Base-by-base conservation (phyloP, 805 yeast species). In the Candida sakaeoensis region DNA sequence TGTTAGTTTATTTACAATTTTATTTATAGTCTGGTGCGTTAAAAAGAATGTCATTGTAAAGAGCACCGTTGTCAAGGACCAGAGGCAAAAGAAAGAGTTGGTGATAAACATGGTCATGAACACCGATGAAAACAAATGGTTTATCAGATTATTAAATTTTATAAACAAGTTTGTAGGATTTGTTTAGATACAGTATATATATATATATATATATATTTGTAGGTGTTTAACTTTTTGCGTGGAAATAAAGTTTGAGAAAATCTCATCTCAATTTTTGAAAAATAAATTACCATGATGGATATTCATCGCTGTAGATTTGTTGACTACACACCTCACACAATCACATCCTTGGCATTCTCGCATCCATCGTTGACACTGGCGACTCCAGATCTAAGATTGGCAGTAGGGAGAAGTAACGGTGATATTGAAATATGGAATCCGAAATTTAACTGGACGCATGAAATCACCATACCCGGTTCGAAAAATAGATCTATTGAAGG, bases 371-470 rank as follows among this genome's bases (percentile, higher is more conserved):
- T 48, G 8, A 50, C 66, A 21, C 7, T 7, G 4, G 68, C 79
- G 1, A 42, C 40, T 12, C 42, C 50, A 4, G 81, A 77, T 43
- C 66, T 88, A 40, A 72, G 96, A 44, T 63, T 93, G 27, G 97
- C 98, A 1, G 85, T 91, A 5, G 98, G 96, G 22, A 75, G 97
- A 58, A 77, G 87, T 33, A 90, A 93, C 57, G 99, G 99, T 28
- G 90, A 90, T 54, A 85, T 93, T 43, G 99, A 93, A 61, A 80
- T 93, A 24, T 91, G 98, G 96, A 87, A 87, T 58, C 96, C 96
- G 29, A 72, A 80, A 52, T 70, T 74, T 45, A 75, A 77, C 52
- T 90, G 97, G 97, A 65, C 78, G 39, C 88, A 86, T 47, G 97
- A 93, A 54, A 33, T 65, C 30, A 63, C 69, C 0, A 69, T 91